phyloP scores from a whole-genome alignment of 1,284 basidiomycete species.

The Leccinum glutinopallens region DNA sequence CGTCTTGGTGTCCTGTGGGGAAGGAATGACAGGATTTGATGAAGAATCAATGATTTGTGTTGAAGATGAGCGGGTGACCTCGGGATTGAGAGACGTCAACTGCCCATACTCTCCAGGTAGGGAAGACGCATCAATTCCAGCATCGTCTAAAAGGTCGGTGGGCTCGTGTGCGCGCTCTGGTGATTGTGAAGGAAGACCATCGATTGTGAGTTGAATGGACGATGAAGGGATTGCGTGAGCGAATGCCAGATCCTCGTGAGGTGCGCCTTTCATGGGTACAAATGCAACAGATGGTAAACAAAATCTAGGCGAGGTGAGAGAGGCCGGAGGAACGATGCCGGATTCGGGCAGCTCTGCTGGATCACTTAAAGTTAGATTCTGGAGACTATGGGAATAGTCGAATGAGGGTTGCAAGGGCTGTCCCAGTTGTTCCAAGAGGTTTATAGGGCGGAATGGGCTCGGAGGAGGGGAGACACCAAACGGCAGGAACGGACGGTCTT shows the following conservation, averaged over 20 bases:
- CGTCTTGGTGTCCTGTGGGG: background rate
- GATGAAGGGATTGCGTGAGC: conserved; percentile 18
- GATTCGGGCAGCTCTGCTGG: conserved; percentile 8
- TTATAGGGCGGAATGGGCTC: conserved; percentile 37
- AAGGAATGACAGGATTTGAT: background rate
- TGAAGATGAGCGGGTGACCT: conserved; percentile 1
- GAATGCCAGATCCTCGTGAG: conserved; percentile 10
- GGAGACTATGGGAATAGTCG: conserved; percentile 6
- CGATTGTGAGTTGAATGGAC: conserved; percentile 24
- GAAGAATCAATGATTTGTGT: conserved; percentile 13
- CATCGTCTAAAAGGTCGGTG: conserved; percentile 3
- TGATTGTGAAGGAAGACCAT: conserved; percentile 43
- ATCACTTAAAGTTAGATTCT: conserved; percentile 7
- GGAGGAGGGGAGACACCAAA: conserved; percentile 25
- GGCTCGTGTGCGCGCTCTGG: conserved; percentile 29
- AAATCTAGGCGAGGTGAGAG: conserved; percentile 48
- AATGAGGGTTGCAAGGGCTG: conserved; percentile 17
- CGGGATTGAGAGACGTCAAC: conserved; percentile 7
- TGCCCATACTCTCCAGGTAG: conserved; percentile 9
- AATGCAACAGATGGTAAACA: conserved; percentile 30
- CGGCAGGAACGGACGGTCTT: conserved; percentile 23
- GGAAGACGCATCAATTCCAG: conserved; percentile 9
- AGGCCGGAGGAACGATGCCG: conserved; percentile 22
- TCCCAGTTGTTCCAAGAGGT: conserved; percentile 33
- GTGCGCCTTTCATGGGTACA: conserved; percentile 8